Conservation (phyloP, 306 rosid species). For the Glycine latifolia region DNA sequence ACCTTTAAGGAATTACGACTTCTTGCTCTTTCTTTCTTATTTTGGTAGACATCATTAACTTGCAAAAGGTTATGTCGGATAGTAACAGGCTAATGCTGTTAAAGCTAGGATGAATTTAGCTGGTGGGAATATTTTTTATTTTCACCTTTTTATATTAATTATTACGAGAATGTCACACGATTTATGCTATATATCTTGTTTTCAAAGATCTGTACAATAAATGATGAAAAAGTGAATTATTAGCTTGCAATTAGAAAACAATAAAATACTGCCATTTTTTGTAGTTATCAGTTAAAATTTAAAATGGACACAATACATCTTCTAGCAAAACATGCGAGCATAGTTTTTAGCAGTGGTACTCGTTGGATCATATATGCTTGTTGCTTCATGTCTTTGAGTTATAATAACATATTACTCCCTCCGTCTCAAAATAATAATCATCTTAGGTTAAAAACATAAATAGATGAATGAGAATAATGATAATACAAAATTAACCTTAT, state of each 20-base stretch:
- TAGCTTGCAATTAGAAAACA: neutral
- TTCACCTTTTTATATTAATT: neutral
- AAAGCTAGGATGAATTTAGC: neutral
- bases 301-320: neutral
- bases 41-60: neutral
- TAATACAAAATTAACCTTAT: too few relatives aligned
- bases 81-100: neutral
- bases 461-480: too few relatives aligned
- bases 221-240: neutral
- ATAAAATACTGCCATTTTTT: neutral
- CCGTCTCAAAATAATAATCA: too few relatives aligned
- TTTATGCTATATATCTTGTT: neutral
- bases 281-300: neutral
- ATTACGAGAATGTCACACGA: neutral
- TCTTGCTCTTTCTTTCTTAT: neutral
- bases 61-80: constrained; percentile 1
- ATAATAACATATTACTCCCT: too few relatives aligned
- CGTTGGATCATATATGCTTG: constrained; percentile 13
- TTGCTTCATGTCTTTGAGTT: constrained; percentile 9
- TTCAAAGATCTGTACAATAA: neutral
- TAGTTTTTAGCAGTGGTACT: neutral
- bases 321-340: neutral
- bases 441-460: too few relatives aligned
- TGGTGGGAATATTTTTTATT: neutral
- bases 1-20: neutral